Evolutionary conservation across 1,139 yeast species (phyloP).

Genomic region (Blastobotrys niveus): DNA sequence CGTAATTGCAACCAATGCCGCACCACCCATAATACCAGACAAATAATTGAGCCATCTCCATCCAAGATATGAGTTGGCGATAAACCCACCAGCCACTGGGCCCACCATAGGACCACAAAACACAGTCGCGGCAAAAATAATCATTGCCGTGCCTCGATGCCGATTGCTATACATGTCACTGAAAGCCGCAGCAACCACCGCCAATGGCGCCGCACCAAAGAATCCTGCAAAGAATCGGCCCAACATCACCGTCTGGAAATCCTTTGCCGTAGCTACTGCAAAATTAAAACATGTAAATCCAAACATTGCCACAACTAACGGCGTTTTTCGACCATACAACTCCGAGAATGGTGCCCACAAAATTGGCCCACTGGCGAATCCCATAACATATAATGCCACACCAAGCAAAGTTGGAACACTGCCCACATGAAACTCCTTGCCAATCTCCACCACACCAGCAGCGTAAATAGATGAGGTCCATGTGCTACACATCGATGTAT

Average conservation of each 20-base stretch:
- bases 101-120: slow-evolving; percentile 73
- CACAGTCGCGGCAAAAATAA: slow-evolving; percentile 59
- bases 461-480: slow-evolving; percentile 44
- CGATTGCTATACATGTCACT: slow-evolving; percentile 64
- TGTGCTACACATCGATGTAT: slow-evolving; percentile 37
- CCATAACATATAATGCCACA: slow-evolving; percentile 65
- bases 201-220: slow-evolving; percentile 59
- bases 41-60: slow-evolving; percentile 60
- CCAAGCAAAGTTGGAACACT: slow-evolving; percentile 42
- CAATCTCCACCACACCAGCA: slow-evolving; percentile 32
- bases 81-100: slow-evolving; percentile 44
- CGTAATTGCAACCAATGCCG: slow-evolving; percentile 33
- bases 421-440: slow-evolving; percentile 30
- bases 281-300: slow-evolving; percentile 57
- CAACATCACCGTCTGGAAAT: slow-evolving; percentile 63
- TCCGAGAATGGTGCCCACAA: slow-evolving; percentile 79
- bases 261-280: slow-evolving; percentile 67
- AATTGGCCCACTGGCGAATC: slow-evolving; percentile 82
- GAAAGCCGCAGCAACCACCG: slow-evolving; percentile 77
- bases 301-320: slow-evolving; percentile 50
- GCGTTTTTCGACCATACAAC: slow-evolving; percentile 60
- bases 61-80: slow-evolving; percentile 37
- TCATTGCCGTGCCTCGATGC: slow-evolving; percentile 62
- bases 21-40: slow-evolving; percentile 45
- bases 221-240: slow-evolving; percentile 67